Evolutionary conservation across 441 rosid genomes (phyloP).

Genomic region (Gossypium trilobum): DNA sequence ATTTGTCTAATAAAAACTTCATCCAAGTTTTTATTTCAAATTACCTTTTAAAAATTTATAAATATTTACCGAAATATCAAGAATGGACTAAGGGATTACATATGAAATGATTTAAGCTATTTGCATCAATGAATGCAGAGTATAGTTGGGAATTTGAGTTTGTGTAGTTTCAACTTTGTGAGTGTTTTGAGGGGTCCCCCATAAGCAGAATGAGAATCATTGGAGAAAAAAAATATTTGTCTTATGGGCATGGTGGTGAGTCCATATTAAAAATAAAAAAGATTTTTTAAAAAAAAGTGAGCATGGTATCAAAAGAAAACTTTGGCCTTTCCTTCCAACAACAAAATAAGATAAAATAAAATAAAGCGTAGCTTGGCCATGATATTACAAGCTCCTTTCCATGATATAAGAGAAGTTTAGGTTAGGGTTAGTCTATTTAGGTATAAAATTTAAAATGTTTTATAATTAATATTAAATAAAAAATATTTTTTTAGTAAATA

Average conservation of each 20-base stretch:
- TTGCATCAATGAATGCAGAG: background rate
- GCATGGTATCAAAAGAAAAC: slow-evolving; percentile 20
- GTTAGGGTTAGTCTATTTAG: too few relatives aligned
- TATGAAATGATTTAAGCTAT: background rate
- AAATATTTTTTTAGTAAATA: too few relatives aligned
- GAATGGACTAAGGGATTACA: too few relatives aligned
- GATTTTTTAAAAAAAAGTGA: slow-evolving; percentile 20
- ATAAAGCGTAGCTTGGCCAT: background rate
- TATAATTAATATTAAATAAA: too few relatives aligned
- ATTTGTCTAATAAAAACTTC: background rate
- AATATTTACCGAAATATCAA: background rate
- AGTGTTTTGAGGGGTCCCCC: slow-evolving; percentile 42
- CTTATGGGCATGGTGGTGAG: slow-evolving; percentile 39
- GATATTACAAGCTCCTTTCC: too few relatives aligned
- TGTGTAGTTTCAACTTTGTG: slow-evolving; percentile 21
- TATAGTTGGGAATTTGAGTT: slow-evolving; percentile 18
- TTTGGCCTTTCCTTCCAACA: slow-evolving; percentile 5
- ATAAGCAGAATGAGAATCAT: slow-evolving; percentile 38
- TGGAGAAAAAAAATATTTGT: background rate
- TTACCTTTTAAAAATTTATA: background rate
- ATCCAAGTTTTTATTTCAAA: background rate
- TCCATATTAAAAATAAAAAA: slow-evolving; percentile 22
- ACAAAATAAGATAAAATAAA: background rate
- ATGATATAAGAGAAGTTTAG: too few relatives aligned
- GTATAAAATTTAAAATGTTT: too few relatives aligned